Percentiles rank a stretch among this genome's conserved stretches.
Evolutionary conservation across 495 filamentous ascomycete species (phyloP).

Genomic region (Copromyces sp.): DNA sequence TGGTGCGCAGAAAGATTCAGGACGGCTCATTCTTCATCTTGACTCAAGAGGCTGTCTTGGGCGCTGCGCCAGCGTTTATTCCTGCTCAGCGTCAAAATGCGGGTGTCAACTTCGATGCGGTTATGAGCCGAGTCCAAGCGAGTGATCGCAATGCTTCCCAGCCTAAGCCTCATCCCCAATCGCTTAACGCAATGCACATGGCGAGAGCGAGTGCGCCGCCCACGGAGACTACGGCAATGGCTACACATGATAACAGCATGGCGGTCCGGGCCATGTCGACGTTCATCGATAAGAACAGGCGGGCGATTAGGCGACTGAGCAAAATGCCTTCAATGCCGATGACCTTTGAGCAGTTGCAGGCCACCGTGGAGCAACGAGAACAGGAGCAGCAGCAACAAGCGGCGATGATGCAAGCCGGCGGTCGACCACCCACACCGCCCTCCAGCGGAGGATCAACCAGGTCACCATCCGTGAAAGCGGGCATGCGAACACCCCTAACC

Average conservation of each 20-base stretch:
- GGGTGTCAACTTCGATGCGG: constrained; percentile 31
- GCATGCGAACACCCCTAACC: background rate
- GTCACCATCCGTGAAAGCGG: constrained; percentile 4
- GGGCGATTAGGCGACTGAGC: constrained; percentile 36
- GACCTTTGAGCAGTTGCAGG: constrained; percentile 27
- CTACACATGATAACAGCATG: constrained; percentile 29
- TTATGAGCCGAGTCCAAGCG: constrained; percentile 31
- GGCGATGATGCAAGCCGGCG: constrained; percentile 1
- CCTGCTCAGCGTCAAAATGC: constrained; percentile 19
- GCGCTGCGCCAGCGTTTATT: constrained; percentile 20
- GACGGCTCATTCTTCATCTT: constrained; percentile 41
- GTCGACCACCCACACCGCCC: constrained; percentile 23
- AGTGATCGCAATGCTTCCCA: constrained; percentile 15
- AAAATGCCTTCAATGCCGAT: constrained; percentile 24
- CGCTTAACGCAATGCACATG: constrained; percentile 29
- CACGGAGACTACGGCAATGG: constrained; percentile 22
- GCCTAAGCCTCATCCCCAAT: constrained; percentile 15
- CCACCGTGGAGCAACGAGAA: constrained; percentile 17
- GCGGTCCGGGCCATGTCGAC: constrained; percentile 33
- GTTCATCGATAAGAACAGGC: constrained; percentile 38
- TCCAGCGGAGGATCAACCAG: constrained; percentile 20
- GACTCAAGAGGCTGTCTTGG: constrained; percentile 27
- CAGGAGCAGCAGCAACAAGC: background rate
- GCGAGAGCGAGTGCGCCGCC: constrained; percentile 22
- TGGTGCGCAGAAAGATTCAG: constrained; percentile 31